A percentile compares a stretch with the other conserved stretches of the same genome.
Evolutionary conservation across 345 rosid genomes (phyloP).

Genomic region (Eucalyptus grandis): DNA sequence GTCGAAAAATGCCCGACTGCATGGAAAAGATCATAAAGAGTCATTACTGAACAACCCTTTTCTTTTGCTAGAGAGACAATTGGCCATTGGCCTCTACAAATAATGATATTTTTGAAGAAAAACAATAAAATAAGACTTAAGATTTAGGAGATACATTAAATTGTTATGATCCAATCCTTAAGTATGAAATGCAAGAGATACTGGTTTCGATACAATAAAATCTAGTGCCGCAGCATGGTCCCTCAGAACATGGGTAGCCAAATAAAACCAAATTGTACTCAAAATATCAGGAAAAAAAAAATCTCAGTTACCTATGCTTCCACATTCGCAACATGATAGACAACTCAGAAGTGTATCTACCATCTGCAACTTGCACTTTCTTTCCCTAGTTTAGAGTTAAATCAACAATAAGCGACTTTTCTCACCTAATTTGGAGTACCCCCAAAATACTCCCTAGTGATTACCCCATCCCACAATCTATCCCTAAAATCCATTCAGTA

Average conservation of each 20-base stretch:
- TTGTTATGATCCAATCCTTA: background rate
- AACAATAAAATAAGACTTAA: background rate
- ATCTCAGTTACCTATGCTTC: background rate
- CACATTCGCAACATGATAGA: background rate
- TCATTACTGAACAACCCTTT: background rate
- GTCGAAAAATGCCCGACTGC: slow-evolving; percentile 69
- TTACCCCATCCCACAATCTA: background rate
- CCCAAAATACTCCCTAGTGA: background rate
- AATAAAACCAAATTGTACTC: background rate
- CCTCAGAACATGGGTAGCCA: background rate
- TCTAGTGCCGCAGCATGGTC: background rate
- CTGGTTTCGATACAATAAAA: background rate
- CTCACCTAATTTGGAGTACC: background rate
- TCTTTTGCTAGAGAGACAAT: background rate
- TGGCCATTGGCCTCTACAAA: background rate
- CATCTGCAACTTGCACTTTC: background rate
- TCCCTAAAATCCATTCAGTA: background rate
- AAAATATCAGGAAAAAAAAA: background rate
- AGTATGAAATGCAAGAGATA: background rate
- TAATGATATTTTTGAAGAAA: background rate
- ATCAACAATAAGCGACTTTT: background rate
- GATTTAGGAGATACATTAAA: background rate
- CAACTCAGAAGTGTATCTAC: background rate
- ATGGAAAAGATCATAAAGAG: background rate
- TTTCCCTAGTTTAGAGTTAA: background rate